A percentile compares a stretch with the other conserved stretches of the same genome.
phyloP scores from a whole-genome alignment of 2,329 filamentous ascomycete species.

The Blastomyces percursus region DNA sequence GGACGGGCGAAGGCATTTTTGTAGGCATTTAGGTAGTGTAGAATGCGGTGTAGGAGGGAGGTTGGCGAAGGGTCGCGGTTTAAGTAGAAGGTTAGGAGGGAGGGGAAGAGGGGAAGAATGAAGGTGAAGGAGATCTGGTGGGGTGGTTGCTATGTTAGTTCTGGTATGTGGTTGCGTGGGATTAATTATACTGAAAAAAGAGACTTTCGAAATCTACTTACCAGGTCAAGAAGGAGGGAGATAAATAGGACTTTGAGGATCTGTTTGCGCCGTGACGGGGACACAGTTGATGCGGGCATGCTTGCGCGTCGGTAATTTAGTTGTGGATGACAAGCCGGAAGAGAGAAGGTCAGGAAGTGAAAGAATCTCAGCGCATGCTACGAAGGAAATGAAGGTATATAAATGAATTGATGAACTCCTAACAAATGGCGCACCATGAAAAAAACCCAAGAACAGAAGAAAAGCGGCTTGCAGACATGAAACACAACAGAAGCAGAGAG shows the following conservation, averaged over 20 bases:
- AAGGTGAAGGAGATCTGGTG: constrained; percentile 91
- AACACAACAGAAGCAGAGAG: background rate
- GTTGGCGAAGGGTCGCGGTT: constrained; percentile 55
- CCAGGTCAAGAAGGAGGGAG: constrained; percentile 79
- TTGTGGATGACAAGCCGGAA: background rate
- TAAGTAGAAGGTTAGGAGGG: constrained; percentile 92
- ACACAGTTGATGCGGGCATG: constrained; percentile 31
- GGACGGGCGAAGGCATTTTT: constrained; percentile 85
- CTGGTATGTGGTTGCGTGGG: background rate
- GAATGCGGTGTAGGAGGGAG: constrained; percentile 66
- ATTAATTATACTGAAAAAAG: background rate
- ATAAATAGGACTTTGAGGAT: constrained; percentile 81
- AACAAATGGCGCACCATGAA: background rate
- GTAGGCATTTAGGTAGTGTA: constrained; percentile 81
- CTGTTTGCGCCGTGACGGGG: constrained; percentile 53
- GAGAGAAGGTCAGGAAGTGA: background rate
- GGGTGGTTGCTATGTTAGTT: constrained; percentile 4
- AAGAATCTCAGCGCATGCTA: background rate
- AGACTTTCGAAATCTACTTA: constrained; percentile 40
- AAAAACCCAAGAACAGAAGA: background rate
- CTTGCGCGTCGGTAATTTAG: background rate
- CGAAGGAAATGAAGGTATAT: background rate
- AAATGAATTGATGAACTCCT: background rate
- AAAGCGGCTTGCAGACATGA: background rate
- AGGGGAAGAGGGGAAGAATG: constrained; percentile 90